Percentiles rank a stretch among this genome's conserved stretches.
Evolutionary conservation across 345 rosid species (phyloP).

Genomic region (Balakata baccata): DNA sequence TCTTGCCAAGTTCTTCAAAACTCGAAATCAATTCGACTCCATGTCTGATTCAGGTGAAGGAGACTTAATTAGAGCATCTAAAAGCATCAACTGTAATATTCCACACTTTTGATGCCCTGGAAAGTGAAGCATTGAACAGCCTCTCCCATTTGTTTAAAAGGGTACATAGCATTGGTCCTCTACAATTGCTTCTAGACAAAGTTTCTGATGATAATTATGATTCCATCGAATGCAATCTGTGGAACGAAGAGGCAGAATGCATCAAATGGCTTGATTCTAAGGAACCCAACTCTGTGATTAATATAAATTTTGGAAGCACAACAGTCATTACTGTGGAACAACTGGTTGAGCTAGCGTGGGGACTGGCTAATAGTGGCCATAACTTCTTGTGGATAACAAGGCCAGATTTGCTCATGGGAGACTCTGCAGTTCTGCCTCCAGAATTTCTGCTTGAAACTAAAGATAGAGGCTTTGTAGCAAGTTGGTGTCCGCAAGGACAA

Average conservation of each 20-base stretch:
- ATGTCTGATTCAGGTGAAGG: background rate
- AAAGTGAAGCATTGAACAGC: background rate
- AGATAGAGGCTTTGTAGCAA: conserved; percentile 13
- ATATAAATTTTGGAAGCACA: conserved; percentile 14
- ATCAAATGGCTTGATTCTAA: conserved; percentile 15
- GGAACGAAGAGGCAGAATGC: conserved; percentile 13
- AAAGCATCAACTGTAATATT: conserved; percentile 17
- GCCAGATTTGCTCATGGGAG: conserved; percentile 17
- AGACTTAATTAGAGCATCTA: conserved; percentile 4
- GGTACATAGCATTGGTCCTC: conserved; percentile 3
- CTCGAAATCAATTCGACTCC: background rate
- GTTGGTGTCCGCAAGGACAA: conserved; percentile 19
- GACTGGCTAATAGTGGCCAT: conserved; percentile 13
- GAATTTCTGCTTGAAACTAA: conserved; percentile 10
- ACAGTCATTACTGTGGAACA: background rate
- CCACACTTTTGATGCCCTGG: conserved; percentile 6
- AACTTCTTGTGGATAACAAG: conserved; percentile 20
- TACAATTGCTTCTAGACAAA: conserved; percentile 8
- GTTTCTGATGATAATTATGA: background rate
- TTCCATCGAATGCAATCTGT: conserved; percentile 12
- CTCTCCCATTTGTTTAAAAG: background rate
- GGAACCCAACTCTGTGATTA: conserved; percentile 9
- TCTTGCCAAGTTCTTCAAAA: background rate
- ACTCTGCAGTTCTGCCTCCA: conserved; percentile 11
- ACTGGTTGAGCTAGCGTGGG: conserved; percentile 14